Evolutionary conservation across 371 early-diverging fungal genomes (phyloP), one percentile per base, ranked within the genome.

Genomic region (Vairimorpha necatrix): DNA sequence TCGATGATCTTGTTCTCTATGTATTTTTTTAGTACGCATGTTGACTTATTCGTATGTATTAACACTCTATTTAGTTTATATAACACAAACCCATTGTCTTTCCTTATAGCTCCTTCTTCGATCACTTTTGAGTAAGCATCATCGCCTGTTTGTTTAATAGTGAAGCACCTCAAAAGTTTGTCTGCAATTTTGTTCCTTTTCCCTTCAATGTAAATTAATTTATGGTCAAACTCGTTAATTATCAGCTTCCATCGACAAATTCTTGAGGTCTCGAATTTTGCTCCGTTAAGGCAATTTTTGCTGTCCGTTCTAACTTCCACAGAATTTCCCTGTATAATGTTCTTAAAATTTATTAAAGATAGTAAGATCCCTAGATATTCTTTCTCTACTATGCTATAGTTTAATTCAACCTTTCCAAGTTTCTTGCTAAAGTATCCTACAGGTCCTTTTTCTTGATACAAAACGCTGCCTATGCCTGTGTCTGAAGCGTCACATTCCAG

Each of bases 401-500:
- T 76, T 24, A 66, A 32, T 66, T 76, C 50, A 28, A 42, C 18
- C 30, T n/a, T 18, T 2, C 58, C 20, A 22, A 71, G 39, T 30
- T 42, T 65, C 50, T 54, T 32, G 72, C 67, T 26, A 36, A 73
- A 20, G 32, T 58, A 24, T 2, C 73, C 73, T 20, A 73, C 38
- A 1, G 65, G 0, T 65, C 61, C 42, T 42, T 38, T 54, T 74
- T 68, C 56, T 60, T 78, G 81, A 3, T 22, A 7, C 39, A 80
- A 50, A 2, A 80, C 71, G 2, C 36, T 63, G 24, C 74, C 81
- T 22, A 74, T 58, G 36, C 70, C 80, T 18, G 22, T 28, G 42
- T 74, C 20, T 1, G 56, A 42, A 11, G 80, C 80, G 67, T 80
- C 80, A 30, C 79, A 74, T 46, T 47, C 30, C 16, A 80, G 30